Percentiles rank a stretch among this genome's conserved stretches.
phyloP scores from a whole-genome alignment of 106 monocot genomes.

The Phalaenopsis aphrodite region DNA sequence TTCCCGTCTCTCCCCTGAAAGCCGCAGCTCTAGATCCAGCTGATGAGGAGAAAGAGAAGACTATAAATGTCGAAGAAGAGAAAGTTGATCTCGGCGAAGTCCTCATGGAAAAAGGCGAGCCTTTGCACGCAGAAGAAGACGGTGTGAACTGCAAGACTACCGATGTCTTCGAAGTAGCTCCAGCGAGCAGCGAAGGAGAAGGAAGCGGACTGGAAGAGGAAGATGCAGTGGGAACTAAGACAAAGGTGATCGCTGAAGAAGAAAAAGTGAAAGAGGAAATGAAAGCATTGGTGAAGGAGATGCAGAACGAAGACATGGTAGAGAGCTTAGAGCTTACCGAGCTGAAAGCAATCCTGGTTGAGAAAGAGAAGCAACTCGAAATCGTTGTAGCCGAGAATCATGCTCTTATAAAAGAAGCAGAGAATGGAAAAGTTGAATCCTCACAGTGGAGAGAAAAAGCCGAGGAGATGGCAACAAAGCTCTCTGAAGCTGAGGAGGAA shows the following conservation, averaged over 20 bases:
- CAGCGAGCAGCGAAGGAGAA: neutral
- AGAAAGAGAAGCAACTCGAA: constrained; percentile 35
- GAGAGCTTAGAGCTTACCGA: constrained; percentile 14
- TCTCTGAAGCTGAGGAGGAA: constrained; percentile 33
- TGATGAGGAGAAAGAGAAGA: constrained; percentile 11
- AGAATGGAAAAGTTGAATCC: constrained; percentile 24
- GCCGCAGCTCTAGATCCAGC: neutral
- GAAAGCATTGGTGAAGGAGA: neutral
- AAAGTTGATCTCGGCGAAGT: neutral
- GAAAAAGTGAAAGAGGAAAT: constrained; percentile 4
- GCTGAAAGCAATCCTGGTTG: constrained; percentile 26
- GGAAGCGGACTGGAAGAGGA: constrained; percentile 1
- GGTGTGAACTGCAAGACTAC: constrained; percentile 24
- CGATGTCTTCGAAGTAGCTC: constrained; percentile 45
- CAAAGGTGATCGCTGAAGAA: constrained; percentile 15
- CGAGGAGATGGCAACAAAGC: constrained; percentile 40
- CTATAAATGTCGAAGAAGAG: neutral
- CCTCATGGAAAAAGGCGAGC: neutral
- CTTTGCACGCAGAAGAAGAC: constrained; percentile 9
- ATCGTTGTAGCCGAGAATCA: constrained; percentile 22
- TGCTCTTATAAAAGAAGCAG: constrained; percentile 31
- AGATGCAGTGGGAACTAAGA: constrained; percentile 14
- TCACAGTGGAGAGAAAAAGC: constrained; percentile 26
- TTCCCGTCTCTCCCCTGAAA: constrained; percentile 3
- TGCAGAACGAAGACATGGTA: neutral